Evolutionary conservation across 2,329 filamentous ascomycete species (phyloP).

Genomic region (Colletotrichum magnum): DNA sequence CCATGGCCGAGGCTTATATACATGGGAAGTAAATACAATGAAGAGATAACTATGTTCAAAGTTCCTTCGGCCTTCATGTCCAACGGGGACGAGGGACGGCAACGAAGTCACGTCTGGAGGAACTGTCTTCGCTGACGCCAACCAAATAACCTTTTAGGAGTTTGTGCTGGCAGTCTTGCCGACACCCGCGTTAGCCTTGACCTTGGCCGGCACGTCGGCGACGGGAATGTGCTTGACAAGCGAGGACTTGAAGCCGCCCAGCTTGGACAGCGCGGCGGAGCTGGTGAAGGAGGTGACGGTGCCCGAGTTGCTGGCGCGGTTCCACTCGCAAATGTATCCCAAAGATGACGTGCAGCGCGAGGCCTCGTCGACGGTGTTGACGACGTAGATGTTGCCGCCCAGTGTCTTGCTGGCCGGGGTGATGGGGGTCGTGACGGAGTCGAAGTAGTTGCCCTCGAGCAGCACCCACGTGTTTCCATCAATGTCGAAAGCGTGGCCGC

Average conservation of each 20-base stretch:
- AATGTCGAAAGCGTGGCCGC: conserved; percentile 66
- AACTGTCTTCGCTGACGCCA: background rate
- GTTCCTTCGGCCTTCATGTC: background rate
- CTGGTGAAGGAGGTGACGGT: conserved; percentile 37
- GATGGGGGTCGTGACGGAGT: conserved; percentile 55
- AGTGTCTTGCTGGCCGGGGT: conserved; percentile 46
- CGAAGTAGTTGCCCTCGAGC: conserved; percentile 54
- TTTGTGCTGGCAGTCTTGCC: conserved; percentile 42
- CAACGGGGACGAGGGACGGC: background rate
- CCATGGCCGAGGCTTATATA: conserved; percentile 1
- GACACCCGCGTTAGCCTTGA: conserved; percentile 44
- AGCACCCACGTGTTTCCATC: conserved; percentile 52
- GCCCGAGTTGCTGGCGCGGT: conserved; percentile 40
- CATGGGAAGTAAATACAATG: conserved; percentile 16
- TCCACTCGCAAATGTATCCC: conserved; percentile 46
- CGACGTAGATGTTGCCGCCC: conserved; percentile 45
- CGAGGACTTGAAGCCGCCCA: conserved; percentile 42
- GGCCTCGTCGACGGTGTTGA: conserved; percentile 46
- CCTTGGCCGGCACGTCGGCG: conserved; percentile 43
- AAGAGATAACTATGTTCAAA: background rate
- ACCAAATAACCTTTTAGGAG: background rate
- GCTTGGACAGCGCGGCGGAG: conserved; percentile 35
- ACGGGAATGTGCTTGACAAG: conserved; percentile 43
- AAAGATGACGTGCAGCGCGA: conserved; percentile 37
- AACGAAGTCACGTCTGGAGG: background rate